Base-by-base conservation (phyloP, 805 yeast species). In the Scheffersomyces amazonensis region DNA sequence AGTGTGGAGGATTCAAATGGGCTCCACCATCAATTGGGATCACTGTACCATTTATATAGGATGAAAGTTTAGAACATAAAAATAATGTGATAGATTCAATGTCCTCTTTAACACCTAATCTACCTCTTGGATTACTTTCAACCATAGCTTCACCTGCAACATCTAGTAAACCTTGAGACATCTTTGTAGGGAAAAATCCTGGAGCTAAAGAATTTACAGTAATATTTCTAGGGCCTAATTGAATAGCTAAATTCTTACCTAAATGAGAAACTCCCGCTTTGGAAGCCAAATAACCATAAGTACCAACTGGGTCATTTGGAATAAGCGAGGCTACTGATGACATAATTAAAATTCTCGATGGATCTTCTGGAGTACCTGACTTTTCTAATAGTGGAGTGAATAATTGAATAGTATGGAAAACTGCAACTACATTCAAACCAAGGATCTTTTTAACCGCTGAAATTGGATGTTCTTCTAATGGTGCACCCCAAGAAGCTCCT, bases 401-500 rank as follows among this genome's bases (percentile, higher is more conserved):
- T 37, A 73, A 63, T 60, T 83, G 83, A 48, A 84, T 76, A 16
- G 83, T 69, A 24, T 75, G 71, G 62, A 80, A 84, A 19, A 84
- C 88, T 12, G 88, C 85, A 41, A 74, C 73, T 18, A 84, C 71
- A 49, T 83, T 83, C 49, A 84, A 70, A 34, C 71, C 73, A 53
- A 82, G 54, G 5, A 84, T 83, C 56, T 82, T 82, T 47, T 72
- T 76, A 47, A 83, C 56, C 1, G 86, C 87, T 3, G 61, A 43
- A 20, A 77, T 78, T 3, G 87, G 78, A 52, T 84, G 89, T 9
- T 63, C 60, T 27, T 69, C 79, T 34, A 84, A 58, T 10, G 76
- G 76, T 1, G 78, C 81, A 15, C 89, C 90, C 90, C 90, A 83
- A 11, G 83, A 62, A 7, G 89, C 88, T 21, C 91, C 91, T 5